Evolutionary conservation across 2,329 filamentous ascomycete genomes (phyloP).

Genomic region (Monosporascus sp.): DNA sequence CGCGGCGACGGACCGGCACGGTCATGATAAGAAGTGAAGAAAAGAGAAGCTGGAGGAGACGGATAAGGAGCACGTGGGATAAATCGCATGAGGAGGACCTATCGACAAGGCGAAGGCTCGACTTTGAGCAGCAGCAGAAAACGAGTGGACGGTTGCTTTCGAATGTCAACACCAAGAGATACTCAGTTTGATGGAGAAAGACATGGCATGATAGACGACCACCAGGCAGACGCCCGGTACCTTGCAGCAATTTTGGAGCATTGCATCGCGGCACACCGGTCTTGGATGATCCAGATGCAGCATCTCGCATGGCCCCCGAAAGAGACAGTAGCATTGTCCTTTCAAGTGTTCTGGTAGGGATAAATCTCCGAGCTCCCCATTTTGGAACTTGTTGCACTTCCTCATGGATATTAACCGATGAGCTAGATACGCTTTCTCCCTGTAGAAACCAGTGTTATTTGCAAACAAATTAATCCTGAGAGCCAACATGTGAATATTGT

Average conservation of each 20-base stretch:
- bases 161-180: not conserved
- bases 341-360: too few species aligned
- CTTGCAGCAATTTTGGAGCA: not conserved
- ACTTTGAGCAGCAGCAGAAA: not conserved
- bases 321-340: not conserved
- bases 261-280: not conserved
- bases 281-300: not conserved
- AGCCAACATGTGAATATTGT: not conserved
- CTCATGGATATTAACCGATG: too few species aligned
- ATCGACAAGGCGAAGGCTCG: not conserved
- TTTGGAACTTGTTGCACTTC: not conserved
- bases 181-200: not conserved
- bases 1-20: not conserved
- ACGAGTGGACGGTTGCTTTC: not conserved
- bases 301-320: not conserved
- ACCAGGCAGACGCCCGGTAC: not conserved
- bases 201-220: not conserved
- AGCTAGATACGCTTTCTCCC: too few species aligned
- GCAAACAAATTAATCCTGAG: not conserved
- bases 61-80: not conserved
- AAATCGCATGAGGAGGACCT: too few species aligned
- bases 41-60: not conserved
- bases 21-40: not conserved
- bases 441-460: not conserved
- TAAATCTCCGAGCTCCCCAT: not conserved